Evolutionary conservation across 2,329 filamentous ascomycete species (phyloP), one percentile per base, ranked within the genome.

Genomic region (Colletotrichum sp.): DNA sequence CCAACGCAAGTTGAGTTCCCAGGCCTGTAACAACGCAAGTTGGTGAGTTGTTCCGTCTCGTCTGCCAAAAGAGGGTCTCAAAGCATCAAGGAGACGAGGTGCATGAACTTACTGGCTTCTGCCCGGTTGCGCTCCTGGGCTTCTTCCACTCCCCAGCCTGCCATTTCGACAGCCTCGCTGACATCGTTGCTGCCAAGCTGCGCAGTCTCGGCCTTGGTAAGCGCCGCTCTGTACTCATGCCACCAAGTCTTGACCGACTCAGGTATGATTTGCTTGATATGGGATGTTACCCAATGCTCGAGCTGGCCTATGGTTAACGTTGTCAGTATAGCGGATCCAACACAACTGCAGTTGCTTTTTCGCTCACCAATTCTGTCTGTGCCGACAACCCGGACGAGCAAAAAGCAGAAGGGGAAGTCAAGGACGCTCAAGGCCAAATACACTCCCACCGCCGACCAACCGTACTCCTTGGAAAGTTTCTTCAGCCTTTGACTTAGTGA

Each of bases 381-480:
- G 19, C 97, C 97, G 3, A 98, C 90, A 68, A 93, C 87, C 73
- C 93, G 91, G 63, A 99, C 97, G 12, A 97, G 92, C 71, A 98
- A 86, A 86, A 98, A 99, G 86, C 96, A 98, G 83, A 98, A 95
- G 1, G 97, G 97, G 79, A 98, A 98, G 85, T 99, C 97, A 68
- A 98, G 86, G 48, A 94, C 94, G 57, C 94, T 96, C 71, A 99
- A 86, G 2, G 89, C 89, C 13, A 98, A 85, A 84, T 99, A 99
- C 16, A 99, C 95, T n/a, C 96, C 96, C 7, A 98, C 85, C 1
- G 96, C 96, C 5, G 94, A 91, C 95, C 96, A 98, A 55, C 97
- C 97, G 84, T 99, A 99, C 84, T 98, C 96, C 78, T 93, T 93
- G 4, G 94, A 96, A 61, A 99, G 90, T 82, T 95, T 95, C 85